These are phyloP conservation scores for Penicillium rolfsii DNA, from an alignment of 2,329 filamentous ascomycete genomes.

Conservation along the genomic window DNA sequence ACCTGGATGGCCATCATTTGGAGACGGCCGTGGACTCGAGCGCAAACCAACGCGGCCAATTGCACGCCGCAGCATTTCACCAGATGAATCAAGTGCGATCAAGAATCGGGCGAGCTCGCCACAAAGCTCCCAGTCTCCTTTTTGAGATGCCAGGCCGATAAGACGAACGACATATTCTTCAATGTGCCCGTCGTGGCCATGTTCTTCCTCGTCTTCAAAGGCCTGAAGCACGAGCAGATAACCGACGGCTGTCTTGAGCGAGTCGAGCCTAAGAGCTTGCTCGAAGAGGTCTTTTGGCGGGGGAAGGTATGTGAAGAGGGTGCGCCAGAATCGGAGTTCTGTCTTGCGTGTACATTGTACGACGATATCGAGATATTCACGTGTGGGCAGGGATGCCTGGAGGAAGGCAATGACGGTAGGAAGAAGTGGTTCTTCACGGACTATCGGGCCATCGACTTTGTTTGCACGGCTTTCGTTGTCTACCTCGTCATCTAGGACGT, in stretches of 20 bases:
- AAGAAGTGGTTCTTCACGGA: constrained; percentile 42
- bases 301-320: constrained; percentile 87
- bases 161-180: constrained; percentile 70
- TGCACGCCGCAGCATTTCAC: constrained; percentile 67
- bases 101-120: constrained; percentile 94
- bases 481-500: constrained; percentile 92
- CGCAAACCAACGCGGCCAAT: constrained; percentile 47
- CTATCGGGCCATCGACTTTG: constrained; percentile 31
- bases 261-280: constrained; percentile 80
- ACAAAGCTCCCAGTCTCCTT: constrained; percentile 92
- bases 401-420: constrained; percentile 63
- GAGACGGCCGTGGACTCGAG: constrained; percentile 12
- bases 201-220: constrained; percentile 58
- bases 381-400: constrained; percentile 70
- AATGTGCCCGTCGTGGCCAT: constrained; percentile 56
- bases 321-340: constrained; percentile 91
- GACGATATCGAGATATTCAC: constrained; percentile 85
- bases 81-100: constrained; percentile 85
- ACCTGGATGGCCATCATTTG: constrained; percentile 23
- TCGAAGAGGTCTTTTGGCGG: constrained; percentile 92
- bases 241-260: constrained; percentile 90
- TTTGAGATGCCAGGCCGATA: constrained; percentile 76
- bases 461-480: constrained; percentile 58
- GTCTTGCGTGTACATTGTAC: constrained; percentile 98
- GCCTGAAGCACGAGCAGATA: constrained; percentile 96